phyloP scores from a whole-genome alignment of 768 basidiomycete genomes.

The Termitomyces sp. region DNA sequence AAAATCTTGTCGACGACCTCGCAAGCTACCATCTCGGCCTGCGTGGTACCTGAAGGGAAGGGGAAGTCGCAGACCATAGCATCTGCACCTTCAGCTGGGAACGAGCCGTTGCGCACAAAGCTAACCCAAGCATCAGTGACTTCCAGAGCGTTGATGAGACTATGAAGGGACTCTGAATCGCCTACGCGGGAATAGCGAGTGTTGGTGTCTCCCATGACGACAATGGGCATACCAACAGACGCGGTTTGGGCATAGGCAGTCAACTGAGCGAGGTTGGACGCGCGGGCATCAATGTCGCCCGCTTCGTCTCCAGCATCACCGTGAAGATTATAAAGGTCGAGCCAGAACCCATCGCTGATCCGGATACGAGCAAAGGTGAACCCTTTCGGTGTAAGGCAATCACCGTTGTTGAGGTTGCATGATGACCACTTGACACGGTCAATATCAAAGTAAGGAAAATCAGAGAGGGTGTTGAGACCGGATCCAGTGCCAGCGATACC shows the following conservation, averaged over 20 bases:
- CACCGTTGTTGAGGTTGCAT: constrained; percentile 24
- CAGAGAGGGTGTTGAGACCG: constrained; percentile 32
- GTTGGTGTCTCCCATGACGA: constrained; percentile 36
- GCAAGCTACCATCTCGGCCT: constrained; percentile 23
- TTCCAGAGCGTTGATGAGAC: constrained; percentile 17
- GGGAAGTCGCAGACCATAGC: constrained; percentile 26
- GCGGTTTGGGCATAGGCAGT: constrained; percentile 20
- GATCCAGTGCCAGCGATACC: constrained; percentile 29
- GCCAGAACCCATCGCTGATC: constrained; percentile 25
- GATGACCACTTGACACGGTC: constrained; percentile 25
- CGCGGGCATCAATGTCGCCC: constrained; percentile 26
- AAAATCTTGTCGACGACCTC: constrained; percentile 37
- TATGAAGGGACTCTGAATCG: constrained; percentile 22
- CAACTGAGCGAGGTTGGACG: constrained; percentile 28
- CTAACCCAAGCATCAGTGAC: constrained; percentile 28
- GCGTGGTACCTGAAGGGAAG: constrained; percentile 24
- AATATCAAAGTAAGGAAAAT: constrained; percentile 28
- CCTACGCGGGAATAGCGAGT: constrained; percentile 27
- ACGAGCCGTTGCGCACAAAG: constrained; percentile 18
- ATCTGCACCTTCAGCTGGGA: constrained; percentile 21
- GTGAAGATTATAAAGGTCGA: constrained; percentile 34
- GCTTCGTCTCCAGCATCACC: constrained; percentile 29
- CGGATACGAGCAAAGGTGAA: constrained; percentile 31
- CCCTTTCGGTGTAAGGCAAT: constrained; percentile 35
- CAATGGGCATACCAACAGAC: constrained; percentile 28